Evolutionary conservation across 2,329 filamentous ascomycete species (phyloP), one percentile per base, ranked within the genome.

Genomic region (Pseudogymnoascus sp.): DNA sequence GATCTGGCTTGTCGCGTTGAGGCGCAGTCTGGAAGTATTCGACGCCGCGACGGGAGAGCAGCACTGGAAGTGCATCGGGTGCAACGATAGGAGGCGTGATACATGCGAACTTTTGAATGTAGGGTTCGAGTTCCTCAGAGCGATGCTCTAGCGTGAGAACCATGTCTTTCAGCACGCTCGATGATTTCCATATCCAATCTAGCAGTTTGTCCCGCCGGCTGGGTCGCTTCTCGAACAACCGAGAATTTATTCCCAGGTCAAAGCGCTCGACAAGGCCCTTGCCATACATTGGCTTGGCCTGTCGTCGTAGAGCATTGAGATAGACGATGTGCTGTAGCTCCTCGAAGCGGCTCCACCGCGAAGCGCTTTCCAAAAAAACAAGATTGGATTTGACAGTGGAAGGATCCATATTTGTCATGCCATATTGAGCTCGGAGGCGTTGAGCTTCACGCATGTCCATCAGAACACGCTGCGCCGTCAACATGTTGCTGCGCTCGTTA

Each of bases 71-170:
- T 68, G 95, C 79, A 65, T 95, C 91, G 30, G 88, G 84, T 0
- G 92, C 91, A 3, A 96, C 86, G 11, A 91, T 93, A 1, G 90
- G 87, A 2, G 94, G 94, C 0, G 94, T 97, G 35, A 96, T 86
- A 68, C 93, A 99, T 1, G 89, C 90, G 69, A 97, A 99, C 71
- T 93, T 90, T 65, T 89, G 86, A 60, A 99, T 87, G 2, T 83
- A 86, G 0, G 84, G 85, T 68, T 93, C 87, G 74, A 96, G 80
- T 12, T 80, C 79, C 59, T 85, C 81, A 1, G 92, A 86, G 22
- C 92, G 86, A 68, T 90, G 82, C 39, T 87, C 82, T 0, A 96
- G 73, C 0, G 86, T 91, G 16, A 86, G 84, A n/a, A 94, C 84
- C 75, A 94, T 84, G 3, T 82, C 78, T 37, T 79, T 78, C 57